Conservation (phyloP, 441 rosid genomes). For the Viola pubescens region DNA sequence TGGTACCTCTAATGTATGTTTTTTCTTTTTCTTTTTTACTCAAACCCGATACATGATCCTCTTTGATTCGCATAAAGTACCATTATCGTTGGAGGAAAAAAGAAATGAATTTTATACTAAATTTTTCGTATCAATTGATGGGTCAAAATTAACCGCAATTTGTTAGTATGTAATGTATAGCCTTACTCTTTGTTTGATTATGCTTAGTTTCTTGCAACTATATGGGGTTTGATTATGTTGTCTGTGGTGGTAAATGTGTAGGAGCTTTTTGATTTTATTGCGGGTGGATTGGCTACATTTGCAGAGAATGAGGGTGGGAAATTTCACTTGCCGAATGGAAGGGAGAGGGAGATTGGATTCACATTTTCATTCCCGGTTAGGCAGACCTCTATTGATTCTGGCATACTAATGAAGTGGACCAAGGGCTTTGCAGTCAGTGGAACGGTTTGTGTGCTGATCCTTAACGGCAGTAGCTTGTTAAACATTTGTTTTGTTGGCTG, state of each 20-base stretch:
- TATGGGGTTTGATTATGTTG: slow-evolving; percentile 1
- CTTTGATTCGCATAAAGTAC: too few species aligned
- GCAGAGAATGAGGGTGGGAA: slow-evolving; percentile 44
- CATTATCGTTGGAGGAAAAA: too few species aligned
- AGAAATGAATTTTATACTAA: too few species aligned
- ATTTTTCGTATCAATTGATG: too few species aligned
- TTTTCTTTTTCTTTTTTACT: background rate
- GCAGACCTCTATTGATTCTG: slow-evolving; percentile 74
- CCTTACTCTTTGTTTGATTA: background rate
- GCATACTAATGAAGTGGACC: slow-evolving; percentile 78
- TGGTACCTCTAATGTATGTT: slow-evolving; percentile 68
- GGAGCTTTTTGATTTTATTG: slow-evolving; percentile 85
- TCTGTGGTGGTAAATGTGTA: slow-evolving; percentile 13
- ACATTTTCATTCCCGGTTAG: slow-evolving; percentile 86
- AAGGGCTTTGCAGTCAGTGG: slow-evolving; percentile 86
- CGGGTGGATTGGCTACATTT: slow-evolving; percentile 48
- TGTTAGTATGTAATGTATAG: background rate
- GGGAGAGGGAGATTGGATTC: slow-evolving; percentile 74
- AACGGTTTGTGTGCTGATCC: slow-evolving; percentile 44
- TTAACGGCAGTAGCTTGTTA: background rate
- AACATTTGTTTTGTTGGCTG: background rate
- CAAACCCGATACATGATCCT: too few species aligned
- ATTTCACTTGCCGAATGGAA: slow-evolving; percentile 47
- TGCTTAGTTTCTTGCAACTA: background rate
- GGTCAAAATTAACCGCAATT: too few species aligned